Conservation (phyloP, 208 protist genomes). For the Tetramitus jugosus region DNA sequence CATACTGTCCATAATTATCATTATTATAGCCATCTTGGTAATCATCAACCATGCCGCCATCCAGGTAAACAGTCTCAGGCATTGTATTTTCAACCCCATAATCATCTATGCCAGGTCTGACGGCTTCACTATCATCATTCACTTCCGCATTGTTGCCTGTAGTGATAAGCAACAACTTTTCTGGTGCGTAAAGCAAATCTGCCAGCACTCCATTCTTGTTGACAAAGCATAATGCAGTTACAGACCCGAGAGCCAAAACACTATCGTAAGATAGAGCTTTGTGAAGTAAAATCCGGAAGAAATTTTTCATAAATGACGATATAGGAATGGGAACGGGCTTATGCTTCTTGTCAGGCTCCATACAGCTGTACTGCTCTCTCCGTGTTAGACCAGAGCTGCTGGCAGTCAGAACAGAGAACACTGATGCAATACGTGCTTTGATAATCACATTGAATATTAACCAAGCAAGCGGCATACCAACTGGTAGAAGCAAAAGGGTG, state of each 20-base stretch:
- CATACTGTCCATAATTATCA: no score
- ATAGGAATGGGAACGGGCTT: background rate
- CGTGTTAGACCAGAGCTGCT: no score
- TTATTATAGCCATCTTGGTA: background rate
- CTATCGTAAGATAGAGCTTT: background rate
- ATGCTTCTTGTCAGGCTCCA: background rate
- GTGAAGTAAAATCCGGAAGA: background rate
- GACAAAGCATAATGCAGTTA: background rate
- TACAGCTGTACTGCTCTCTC: background rate
- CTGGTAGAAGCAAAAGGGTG: background rate
- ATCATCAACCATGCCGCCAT: background rate
- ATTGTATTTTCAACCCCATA: no score
- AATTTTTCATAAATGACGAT: background rate
- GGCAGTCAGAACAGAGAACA: background rate
- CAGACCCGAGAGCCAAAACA: background rate
- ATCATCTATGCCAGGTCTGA: no score
- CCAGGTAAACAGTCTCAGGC: no score
- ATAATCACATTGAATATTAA: background rate
- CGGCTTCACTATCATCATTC: background rate
- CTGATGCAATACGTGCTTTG: background rate
- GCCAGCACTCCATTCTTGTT: background rate
- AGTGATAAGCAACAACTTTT: slow-evolving; percentile 11
- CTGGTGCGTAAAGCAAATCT: background rate
- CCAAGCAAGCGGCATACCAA: background rate
- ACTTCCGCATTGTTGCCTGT: background rate